Evolutionary conservation across 2,329 filamentous ascomycete genomes (phyloP), one percentile per base, ranked within the genome.

Genomic region (Paraphoma chrysanthemicola): DNA sequence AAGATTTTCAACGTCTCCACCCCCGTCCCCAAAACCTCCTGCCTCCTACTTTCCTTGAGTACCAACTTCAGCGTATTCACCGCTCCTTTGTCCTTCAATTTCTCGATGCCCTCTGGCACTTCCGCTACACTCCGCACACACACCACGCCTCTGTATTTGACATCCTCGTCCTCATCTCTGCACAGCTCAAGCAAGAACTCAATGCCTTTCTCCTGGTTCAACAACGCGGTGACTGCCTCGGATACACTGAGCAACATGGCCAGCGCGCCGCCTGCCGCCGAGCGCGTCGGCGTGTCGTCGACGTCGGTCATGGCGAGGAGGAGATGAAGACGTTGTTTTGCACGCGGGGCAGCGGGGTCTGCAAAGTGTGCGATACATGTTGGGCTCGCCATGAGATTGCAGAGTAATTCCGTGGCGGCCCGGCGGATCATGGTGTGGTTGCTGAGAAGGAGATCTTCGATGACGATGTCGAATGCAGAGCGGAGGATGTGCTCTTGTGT

Each of bases 271-370:
- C 93, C 93, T 0, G 95, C 93, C 0, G 93, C 95, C 46, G 88
- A 87, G 30, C 94, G 83, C 0, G 93, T 97, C 0, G 86, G 87
- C 6, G 86, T 77, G 63, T 98, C 93, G 48, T 96, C 90, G 1
- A 92, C 88, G 70, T 98, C 93, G 0, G 92, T 89, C 36, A 99
- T 86, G 0, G 94, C 95, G 11, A 97, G 85, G 0, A 99, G 81
- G 39, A 98, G 87, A 70, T 96, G 90, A 42, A 98, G 78, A 0
- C 94, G 85, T 51, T 91, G 88, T 28, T 84, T 85, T 0, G 92
- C 90, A 58, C 89, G 85, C 28, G 85, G 82, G 0, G 51, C 30
- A 3, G 84, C 86, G 12, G 83, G 85, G 57, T 90, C 89, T 0
- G 88, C 89, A 66, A 92, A 94, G 29, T 90, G 83, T 1, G 85